A percentile compares a stretch with the other conserved stretches of the same genome.
These are phyloP conservation scores for Cruciata laevipes DNA, from an alignment of 257 asterid genomes.

Conservation along the genomic window DNA sequence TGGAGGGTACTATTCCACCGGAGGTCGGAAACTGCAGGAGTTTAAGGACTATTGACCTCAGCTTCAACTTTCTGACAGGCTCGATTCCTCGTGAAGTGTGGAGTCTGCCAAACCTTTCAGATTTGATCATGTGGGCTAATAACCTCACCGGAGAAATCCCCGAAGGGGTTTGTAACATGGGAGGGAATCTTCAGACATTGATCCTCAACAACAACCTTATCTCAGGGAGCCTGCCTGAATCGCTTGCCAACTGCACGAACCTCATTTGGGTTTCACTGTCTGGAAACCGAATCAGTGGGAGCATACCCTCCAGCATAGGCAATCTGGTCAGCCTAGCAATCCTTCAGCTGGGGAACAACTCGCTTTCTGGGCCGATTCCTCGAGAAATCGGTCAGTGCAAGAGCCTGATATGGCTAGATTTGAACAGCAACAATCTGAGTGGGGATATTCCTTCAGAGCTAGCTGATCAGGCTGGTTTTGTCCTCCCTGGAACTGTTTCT, in stretches of 20 bases:
- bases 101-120: slow-evolving; percentile 59
- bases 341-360: slow-evolving; percentile 80
- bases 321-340: slow-evolving; percentile 69
- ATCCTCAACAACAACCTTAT: slow-evolving; percentile 78
- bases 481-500: slow-evolving; percentile 62
- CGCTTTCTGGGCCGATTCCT: slow-evolving; percentile 59
- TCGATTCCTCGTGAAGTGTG: slow-evolving; percentile 65
- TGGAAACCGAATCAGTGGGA: slow-evolving; percentile 63
- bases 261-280: slow-evolving; percentile 80
- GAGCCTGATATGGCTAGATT: slow-evolving; percentile 82
- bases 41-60: slow-evolving; percentile 60
- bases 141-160: slow-evolving; percentile 69
- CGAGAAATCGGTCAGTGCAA: slow-evolving; percentile 50
- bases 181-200: slow-evolving; percentile 84
- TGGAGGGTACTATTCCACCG: slow-evolving; percentile 59
- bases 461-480: slow-evolving; percentile 52
- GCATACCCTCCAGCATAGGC: slow-evolving; percentile 63
- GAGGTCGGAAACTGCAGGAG: slow-evolving; percentile 55
- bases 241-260: slow-evolving; percentile 76
- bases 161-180: slow-evolving; percentile 61
- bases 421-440: slow-evolving; percentile 72
- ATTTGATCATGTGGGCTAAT: slow-evolving; percentile 85
- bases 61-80: slow-evolving; percentile 63
- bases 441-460: slow-evolving; percentile 61
- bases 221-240: slow-evolving; percentile 55